Evolutionary conservation across 148 eudicot species (phyloP).

Genomic region (Rhododendron henanense): DNA sequence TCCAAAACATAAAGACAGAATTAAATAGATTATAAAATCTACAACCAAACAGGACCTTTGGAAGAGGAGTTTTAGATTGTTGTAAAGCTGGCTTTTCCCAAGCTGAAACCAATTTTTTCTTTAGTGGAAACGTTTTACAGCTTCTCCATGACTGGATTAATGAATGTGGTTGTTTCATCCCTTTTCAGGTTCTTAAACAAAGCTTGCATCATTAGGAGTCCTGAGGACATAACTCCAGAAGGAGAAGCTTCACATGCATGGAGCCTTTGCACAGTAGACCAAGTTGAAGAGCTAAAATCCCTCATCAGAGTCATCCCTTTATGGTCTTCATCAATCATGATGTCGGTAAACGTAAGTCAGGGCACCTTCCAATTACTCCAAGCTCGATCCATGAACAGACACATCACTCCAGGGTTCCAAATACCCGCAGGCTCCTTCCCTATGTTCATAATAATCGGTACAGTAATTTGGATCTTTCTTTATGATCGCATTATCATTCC

Average conservation of each 20-base stretch:
- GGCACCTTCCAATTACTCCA: slow-evolving; percentile 1
- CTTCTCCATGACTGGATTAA: neutral
- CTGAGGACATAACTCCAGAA: slow-evolving; percentile 43
- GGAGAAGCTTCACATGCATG: slow-evolving; percentile 27
- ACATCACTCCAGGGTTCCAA: slow-evolving; percentile 45
- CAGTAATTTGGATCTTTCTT: slow-evolving; percentile 56
- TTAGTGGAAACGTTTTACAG: neutral
- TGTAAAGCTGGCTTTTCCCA: neutral
- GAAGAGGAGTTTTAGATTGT: neutral
- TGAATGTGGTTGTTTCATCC: neutral
- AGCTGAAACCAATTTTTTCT: neutral
- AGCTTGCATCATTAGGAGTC: slow-evolving; percentile 49
- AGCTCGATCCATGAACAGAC: neutral
- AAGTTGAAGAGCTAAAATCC: neutral
- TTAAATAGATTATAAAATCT: neutral
- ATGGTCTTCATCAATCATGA: neutral
- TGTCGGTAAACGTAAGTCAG: neutral
- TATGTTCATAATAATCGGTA: slow-evolving; percentile 48
- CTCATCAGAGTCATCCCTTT: neutral
- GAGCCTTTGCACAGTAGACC: neutral
- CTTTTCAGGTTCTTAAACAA: neutral
- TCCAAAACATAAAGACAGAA: neutral
- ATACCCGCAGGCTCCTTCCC: slow-evolving; percentile 74
- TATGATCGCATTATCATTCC: slow-evolving; percentile 78
- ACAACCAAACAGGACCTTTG: neutral